These are phyloP conservation scores for Oryza brachyantha DNA, from an alignment of 176 grass and related monocot genomes.

Conservation along the genomic window DNA sequence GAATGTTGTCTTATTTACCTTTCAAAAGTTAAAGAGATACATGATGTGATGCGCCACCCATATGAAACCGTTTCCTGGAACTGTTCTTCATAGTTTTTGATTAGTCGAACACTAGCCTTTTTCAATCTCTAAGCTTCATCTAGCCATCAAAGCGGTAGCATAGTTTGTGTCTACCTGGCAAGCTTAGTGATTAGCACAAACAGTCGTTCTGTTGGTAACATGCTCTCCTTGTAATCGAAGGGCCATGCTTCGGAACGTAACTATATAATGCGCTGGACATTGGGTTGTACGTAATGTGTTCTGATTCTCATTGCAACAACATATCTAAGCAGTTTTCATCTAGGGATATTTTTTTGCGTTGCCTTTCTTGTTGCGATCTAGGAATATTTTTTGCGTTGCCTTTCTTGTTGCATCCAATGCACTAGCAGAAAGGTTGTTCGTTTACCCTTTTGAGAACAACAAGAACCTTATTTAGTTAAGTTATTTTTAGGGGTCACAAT, in stretches of 20 bases:
- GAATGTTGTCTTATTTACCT: conserved; percentile 52
- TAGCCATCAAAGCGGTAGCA: neutral
- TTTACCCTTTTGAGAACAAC: conserved; percentile 3
- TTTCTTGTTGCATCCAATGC: neutral
- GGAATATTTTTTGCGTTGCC: too few species aligned
- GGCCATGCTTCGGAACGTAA: neutral
- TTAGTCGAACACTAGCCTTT: neutral
- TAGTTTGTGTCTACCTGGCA: neutral
- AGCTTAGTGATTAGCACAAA: conserved; percentile 1
- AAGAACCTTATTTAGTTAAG: neutral
- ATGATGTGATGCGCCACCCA: neutral
- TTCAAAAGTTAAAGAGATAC: conserved; percentile 46
- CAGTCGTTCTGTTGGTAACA: neutral
- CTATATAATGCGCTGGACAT: conserved; percentile 1
- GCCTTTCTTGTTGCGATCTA: too few species aligned
- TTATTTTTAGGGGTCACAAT: neutral
- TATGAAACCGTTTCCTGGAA: neutral
- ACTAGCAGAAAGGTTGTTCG: neutral
- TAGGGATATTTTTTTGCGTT: neutral
- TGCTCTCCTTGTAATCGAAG: neutral
- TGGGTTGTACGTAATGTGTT: neutral
- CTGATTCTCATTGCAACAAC: neutral
- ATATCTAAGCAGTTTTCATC: conserved; percentile 5
- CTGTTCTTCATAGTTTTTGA: conserved; percentile 15
- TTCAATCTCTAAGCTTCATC: neutral